phyloP scores from a whole-genome alignment of 2,329 filamentous ascomycete genomes.

The Neopestalotiopsis sp. region DNA sequence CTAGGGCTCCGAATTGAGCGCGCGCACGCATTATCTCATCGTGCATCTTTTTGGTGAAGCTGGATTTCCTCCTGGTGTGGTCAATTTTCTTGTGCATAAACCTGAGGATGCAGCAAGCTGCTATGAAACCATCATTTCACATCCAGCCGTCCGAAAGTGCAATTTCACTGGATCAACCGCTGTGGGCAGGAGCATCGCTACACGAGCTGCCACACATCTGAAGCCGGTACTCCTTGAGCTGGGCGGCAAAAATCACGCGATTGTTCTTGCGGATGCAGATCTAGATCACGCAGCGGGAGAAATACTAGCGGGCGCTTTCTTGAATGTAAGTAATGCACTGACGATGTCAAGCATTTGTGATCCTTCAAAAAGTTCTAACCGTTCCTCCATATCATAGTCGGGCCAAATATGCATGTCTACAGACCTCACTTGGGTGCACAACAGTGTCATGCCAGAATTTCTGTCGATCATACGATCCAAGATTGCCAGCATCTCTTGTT shows the following conservation, averaged over 20 bases:
- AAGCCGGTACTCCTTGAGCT: conserved; percentile 54
- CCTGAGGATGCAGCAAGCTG: conserved; percentile 40
- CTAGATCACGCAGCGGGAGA: conserved; percentile 44
- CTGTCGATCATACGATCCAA: conserved; percentile 19
- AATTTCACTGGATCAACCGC: conserved; percentile 51
- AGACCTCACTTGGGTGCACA: conserved; percentile 37
- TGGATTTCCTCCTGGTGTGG: conserved; percentile 45
- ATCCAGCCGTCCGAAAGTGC: conserved; percentile 43
- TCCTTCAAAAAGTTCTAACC: not conserved
- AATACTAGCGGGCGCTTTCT: not conserved
- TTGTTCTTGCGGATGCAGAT: conserved; percentile 52
- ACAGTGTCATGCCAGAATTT: conserved; percentile 18
- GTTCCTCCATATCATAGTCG: conserved; percentile 29
- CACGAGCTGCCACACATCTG: conserved; percentile 42
- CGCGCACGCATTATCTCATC: conserved; percentile 36
- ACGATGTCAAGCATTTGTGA: no score
- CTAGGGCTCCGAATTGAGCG: no score
- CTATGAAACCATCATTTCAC: conserved; percentile 42
- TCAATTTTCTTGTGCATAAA: conserved; percentile 43
- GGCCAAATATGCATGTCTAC: conserved; percentile 43
- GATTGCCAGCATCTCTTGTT: not conserved
- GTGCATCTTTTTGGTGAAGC: conserved; percentile 44
- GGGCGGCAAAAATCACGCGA: conserved; percentile 50
- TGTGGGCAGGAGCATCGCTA: conserved; percentile 48
- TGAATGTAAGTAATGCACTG: no score